Base-by-base conservation (phyloP, 805 yeast genomes). In the Hanseniaspora osmophila region DNA sequence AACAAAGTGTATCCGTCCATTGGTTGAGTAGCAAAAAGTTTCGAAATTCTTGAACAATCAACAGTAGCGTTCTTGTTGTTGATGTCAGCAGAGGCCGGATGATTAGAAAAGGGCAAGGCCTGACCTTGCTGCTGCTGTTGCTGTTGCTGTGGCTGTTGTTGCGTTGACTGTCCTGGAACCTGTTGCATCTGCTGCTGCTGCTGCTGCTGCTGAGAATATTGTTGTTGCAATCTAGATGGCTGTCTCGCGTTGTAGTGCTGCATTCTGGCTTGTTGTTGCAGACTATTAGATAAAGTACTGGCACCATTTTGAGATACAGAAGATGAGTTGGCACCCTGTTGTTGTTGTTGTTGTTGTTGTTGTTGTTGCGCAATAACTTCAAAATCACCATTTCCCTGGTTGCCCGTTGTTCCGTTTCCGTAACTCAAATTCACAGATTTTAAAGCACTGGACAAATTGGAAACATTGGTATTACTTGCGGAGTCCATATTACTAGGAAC, bases 1-100 rank as follows among this genome's bases (percentile, higher is more conserved):
- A 75, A 86, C 41, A 88, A 68, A 1, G 95, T 85, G 61, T 75
- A 84, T 1, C 96, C 96, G 51, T 79, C 82, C 16, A 72, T 63
- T 10, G 95, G 94, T 52, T 79, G 82, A 56, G 80, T 78, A 51
- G 74, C 76, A 58, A 85, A 81, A 60, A 84, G 86, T 50, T 74
- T 70, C 29, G 81, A 71, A 44, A 86, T 74, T 50, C 94, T 67
- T 18, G 81, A 57, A 68, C 53, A 71, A 70, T 51, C 73, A 65
- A 52, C 62, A 63, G 56, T 64, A 63, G 48, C 59, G 62, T 43
- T 68, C 68, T 45, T 71, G 64, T 47, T 67, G 69, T 49, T 68
- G 74, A 53, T 70, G 65, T 46, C 65, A 58, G 12, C 44, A 42
- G 18, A 39, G 41, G 43, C 33, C 46, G 19, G 49, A 19, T 48